Percentiles rank a stretch among this genome's conserved stretches.
Conservation (phyloP, 108 stramenopile genomes). For the Mediolabrus comicus region DNA sequence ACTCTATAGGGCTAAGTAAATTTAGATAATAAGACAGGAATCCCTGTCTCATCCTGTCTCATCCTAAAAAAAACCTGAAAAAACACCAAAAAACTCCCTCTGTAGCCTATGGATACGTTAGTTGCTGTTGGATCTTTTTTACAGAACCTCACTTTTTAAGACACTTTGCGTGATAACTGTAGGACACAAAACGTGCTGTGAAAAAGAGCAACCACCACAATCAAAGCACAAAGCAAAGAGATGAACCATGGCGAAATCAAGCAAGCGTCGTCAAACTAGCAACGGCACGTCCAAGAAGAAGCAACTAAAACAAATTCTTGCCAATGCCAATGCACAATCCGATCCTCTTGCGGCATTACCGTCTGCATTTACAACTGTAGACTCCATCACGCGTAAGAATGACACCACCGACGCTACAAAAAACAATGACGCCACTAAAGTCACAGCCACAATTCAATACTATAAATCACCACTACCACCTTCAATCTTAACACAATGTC, state of each 20-base stretch:
- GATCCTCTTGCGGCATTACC: neutral
- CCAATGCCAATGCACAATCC: neutral
- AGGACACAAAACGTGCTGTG: too few relatives aligned
- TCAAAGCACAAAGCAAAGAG: too few relatives aligned
- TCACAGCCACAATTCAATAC: slow-evolving; percentile 5
- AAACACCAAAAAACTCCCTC: too few relatives aligned
- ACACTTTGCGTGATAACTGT: too few relatives aligned
- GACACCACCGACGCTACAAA: neutral
- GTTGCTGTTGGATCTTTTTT: too few relatives aligned
- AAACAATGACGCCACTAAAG: neutral
- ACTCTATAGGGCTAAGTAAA: too few relatives aligned
- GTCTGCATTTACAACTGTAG: neutral
- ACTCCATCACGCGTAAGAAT: neutral
- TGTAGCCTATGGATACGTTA: too few relatives aligned
- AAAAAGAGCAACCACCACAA: too few relatives aligned
- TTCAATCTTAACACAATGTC: slow-evolving; percentile 29
- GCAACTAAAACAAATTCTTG: neutral
- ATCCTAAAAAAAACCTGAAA: too few relatives aligned
- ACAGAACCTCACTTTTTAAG: too few relatives aligned
- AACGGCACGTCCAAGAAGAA: neutral
- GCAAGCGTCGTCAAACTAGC: neutral
- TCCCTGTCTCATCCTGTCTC: too few relatives aligned
- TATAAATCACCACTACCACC: slow-evolving; percentile 28
- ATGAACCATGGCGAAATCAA: slow-evolving; percentile 9
- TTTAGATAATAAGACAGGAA: too few relatives aligned